Conservation (phyloP, 352 stramenopile species). For the Halophytophthora batemanensis region DNA sequence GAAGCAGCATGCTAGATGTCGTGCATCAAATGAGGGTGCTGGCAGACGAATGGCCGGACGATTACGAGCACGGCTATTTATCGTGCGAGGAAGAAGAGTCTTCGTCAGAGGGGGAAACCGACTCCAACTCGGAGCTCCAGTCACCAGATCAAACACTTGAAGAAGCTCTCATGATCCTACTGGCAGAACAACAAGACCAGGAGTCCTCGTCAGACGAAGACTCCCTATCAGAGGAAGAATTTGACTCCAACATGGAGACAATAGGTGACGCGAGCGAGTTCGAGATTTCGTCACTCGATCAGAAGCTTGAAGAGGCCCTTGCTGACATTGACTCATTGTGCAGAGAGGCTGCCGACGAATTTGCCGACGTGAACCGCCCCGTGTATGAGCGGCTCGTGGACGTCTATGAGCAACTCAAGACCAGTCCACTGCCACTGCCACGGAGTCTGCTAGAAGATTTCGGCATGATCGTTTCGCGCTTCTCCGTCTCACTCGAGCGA, state of each 20-base stretch:
- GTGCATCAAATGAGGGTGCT: constrained; percentile 25
- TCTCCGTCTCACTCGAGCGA: not conserved
- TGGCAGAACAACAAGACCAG: too few species aligned
- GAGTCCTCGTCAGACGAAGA: too few species aligned
- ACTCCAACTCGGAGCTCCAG: too few species aligned
- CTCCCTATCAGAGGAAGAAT: too few species aligned
- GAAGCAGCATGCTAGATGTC: constrained; percentile 26
- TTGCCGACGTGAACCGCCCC: not conserved
- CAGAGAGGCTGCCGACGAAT: not conserved
- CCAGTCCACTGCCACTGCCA: not conserved
- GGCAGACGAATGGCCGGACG: constrained; percentile 6
- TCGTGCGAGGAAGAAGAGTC: constrained; percentile 21
- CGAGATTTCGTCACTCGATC: too few species aligned
- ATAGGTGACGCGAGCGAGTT: too few species aligned
- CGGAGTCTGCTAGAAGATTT: not conserved
- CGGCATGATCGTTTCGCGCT: not conserved
- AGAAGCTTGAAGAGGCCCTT: not conserved
- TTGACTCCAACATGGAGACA: too few species aligned
- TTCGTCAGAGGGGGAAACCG: constrained; percentile 5
- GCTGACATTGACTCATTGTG: not conserved
- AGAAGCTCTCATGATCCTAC: too few species aligned
- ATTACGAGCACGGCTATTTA: constrained; percentile 16
- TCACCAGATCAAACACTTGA: too few species aligned
- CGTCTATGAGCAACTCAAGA: constrained; percentile 2
- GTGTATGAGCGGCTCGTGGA: constrained; percentile 1